Evolutionary conservation across 345 rosid species (phyloP).

Genomic region (Trapa incisa): DNA sequence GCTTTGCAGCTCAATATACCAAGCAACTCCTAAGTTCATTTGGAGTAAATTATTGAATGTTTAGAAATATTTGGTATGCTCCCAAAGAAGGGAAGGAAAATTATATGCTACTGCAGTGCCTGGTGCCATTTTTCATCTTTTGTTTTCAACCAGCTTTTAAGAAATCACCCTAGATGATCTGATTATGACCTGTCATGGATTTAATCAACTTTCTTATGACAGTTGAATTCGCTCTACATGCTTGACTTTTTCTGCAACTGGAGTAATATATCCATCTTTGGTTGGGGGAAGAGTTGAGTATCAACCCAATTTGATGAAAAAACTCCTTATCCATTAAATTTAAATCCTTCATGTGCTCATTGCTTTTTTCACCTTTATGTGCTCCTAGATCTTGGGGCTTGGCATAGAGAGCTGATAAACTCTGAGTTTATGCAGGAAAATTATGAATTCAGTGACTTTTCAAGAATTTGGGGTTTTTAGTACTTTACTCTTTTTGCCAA

Average conservation of each 20-base stretch:
- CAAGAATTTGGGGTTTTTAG: no score
- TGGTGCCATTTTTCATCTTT: background rate
- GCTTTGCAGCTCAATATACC: background rate
- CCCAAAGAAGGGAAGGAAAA: background rate
- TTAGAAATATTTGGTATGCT: background rate
- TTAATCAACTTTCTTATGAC: background rate
- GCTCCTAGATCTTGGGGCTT: no score
- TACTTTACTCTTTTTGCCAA: no score
- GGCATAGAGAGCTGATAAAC: no score
- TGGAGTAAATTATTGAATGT: no score
- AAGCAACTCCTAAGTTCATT: background rate
- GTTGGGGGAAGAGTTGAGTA: background rate
- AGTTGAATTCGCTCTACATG: background rate
- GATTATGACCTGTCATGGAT: background rate
- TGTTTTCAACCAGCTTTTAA: background rate
- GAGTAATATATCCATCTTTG: background rate
- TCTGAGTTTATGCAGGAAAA: no score
- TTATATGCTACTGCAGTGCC: background rate
- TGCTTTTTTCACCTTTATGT: no score
- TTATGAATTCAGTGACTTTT: no score
- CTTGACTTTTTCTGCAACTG: background rate
- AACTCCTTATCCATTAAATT: background rate
- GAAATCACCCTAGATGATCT: background rate
- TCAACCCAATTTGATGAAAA: background rate
- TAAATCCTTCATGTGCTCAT: background rate